phyloP scores from a whole-genome alignment of 305 asterid species.

The Fraxinus angustifolia region DNA sequence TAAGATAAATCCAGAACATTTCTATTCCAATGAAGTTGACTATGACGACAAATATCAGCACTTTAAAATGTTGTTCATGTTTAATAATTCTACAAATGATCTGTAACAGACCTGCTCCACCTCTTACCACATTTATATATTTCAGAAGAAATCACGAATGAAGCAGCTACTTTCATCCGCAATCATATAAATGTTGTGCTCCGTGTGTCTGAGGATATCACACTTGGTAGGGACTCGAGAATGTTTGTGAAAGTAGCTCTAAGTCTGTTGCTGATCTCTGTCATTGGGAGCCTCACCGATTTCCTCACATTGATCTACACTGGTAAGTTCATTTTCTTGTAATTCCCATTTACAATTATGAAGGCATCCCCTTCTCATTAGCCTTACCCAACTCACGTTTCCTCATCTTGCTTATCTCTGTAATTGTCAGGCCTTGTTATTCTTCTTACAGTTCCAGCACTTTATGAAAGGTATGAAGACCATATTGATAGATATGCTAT shows the following conservation, averaged over 20 bases:
- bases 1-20: not conserved
- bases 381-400: not conserved
- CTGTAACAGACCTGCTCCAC: constrained; percentile 72
- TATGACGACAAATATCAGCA: not conserved
- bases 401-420: not conserved
- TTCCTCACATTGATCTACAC: constrained; percentile 55
- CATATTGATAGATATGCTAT: constrained; percentile 35
- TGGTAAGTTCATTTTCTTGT: constrained; percentile 37
- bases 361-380: not conserved
- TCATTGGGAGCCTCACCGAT: constrained; percentile 52
- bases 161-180: constrained; percentile 43
- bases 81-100: not conserved
- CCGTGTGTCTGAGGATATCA: constrained; percentile 49
- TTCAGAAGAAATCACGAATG: constrained; percentile 59
- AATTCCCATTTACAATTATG: not conserved
- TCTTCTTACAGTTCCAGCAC: constrained; percentile 64
- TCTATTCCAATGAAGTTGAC: not conserved
- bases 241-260: constrained; percentile 55
- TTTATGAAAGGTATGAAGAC: constrained; percentile 65
- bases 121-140: constrained; percentile 65
- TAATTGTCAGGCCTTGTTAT: constrained; percentile 51
- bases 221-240: constrained; percentile 59
- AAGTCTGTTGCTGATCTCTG: constrained; percentile 36
- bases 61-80: not conserved
- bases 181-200: constrained; percentile 45